Evolutionary conservation across 2,329 filamentous ascomycete species (phyloP).

Genomic region (Rachicladosporium sp.): DNA sequence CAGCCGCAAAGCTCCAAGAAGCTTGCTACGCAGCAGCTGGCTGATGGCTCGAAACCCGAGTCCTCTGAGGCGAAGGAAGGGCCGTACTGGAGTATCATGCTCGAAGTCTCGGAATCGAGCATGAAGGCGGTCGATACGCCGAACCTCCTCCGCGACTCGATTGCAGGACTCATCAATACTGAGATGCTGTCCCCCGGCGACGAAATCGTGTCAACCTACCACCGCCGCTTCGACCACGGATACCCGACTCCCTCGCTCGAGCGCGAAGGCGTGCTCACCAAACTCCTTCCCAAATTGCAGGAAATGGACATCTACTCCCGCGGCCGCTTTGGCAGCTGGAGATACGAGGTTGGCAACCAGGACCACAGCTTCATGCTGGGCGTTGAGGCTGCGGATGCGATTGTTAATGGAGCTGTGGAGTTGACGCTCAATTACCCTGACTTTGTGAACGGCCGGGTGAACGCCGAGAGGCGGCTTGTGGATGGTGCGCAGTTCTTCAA

Average conservation of each 20-base stretch:
- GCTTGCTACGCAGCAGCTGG: conserved; percentile 75
- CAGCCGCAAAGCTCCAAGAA: conserved; percentile 74
- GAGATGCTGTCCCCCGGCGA: conserved; percentile 85
- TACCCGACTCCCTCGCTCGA: conserved; percentile 93
- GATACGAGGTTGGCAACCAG: conserved; percentile 95
- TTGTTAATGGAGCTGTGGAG: conserved; percentile 80
- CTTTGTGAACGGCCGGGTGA: conserved; percentile 73
- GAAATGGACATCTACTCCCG: conserved; percentile 86
- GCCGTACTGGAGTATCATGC: conserved; percentile 99
- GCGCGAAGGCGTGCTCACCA: conserved; percentile 84
- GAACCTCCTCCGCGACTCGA: conserved; percentile 78
- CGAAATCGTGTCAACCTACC: conserved; percentile 96
- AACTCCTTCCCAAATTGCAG: conserved; percentile 87
- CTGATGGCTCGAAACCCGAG: conserved; percentile 68
- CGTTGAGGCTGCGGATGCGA: conserved; percentile 83
- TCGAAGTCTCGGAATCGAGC: conserved; percentile 90
- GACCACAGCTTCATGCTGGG: conserved; percentile 97
- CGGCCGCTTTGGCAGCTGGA: conserved; percentile 95
- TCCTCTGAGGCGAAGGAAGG: conserved; percentile 66
- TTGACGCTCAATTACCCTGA: conserved; percentile 93
- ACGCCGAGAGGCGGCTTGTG: conserved; percentile 50
- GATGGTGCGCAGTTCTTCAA: conserved; percentile 50
- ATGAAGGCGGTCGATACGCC: conserved; percentile 87
- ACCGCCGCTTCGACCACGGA: conserved; percentile 94
- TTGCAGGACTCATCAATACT: conserved; percentile 94